These are phyloP conservation scores for Chalciporus sphaerocephalus DNA, from an alignment of 768 basidiomycete species.

Conservation along the genomic window DNA sequence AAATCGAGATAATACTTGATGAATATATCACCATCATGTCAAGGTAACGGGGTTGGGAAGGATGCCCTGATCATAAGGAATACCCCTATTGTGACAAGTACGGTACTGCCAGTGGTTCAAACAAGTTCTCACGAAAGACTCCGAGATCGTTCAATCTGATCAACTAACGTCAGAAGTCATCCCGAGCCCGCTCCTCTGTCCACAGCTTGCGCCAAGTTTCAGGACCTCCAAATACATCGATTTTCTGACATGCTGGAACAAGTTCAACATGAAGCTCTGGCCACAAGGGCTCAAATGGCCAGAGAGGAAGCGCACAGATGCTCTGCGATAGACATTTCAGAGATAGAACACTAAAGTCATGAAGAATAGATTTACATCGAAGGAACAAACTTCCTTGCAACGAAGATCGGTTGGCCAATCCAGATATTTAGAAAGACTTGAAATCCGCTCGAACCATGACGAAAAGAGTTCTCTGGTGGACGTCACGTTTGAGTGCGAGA, in stretches of 20 bases:
- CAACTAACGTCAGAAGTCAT: neutral
- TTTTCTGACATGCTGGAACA: constrained; percentile 1
- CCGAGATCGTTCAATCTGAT: too few species aligned
- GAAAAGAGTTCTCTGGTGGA: neutral
- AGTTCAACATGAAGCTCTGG: constrained; percentile 5
- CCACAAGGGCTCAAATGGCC: constrained; percentile 7
- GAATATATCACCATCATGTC: neutral
- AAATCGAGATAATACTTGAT: neutral
- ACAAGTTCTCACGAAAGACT: neutral
- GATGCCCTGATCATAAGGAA: too few species aligned
- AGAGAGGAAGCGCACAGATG: constrained; percentile 2
- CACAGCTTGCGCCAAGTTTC: constrained; percentile 3
- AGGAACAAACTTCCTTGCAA: neutral
- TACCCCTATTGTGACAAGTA: neutral
- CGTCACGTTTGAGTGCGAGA: neutral
- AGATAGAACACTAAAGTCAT: neutral
- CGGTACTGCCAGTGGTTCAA: neutral
- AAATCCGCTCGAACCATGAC: neutral
- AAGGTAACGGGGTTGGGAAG: neutral
- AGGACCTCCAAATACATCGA: constrained; percentile 5
- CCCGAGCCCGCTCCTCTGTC: neutral
- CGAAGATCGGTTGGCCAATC: constrained; percentile 4
- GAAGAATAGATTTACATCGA: neutral
- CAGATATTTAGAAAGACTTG: constrained; percentile 1
- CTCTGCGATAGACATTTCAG: neutral